Evolutionary conservation across 2,329 filamentous ascomycete species (phyloP), one percentile per base, ranked within the genome.

Genomic region (Fusarium caatingaense): DNA sequence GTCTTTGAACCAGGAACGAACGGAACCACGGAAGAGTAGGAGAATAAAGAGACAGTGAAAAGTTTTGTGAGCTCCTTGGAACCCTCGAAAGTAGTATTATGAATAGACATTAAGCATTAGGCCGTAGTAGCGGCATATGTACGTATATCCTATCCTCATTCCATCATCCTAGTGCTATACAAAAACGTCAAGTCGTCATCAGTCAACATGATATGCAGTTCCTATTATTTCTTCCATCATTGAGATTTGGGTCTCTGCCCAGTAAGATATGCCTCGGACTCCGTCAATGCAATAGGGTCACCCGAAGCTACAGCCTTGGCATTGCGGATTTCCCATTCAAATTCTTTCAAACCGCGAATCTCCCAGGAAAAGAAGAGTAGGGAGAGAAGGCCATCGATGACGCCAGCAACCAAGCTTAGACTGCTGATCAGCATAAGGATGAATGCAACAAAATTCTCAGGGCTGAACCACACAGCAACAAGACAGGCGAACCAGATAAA

Each of bases 261-360:
- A 23, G 64, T 65, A 9, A 54, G 55, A 25, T 64, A 64, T 16
- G 32, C 42, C n/a, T 71, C 66, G 6, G 59, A 53, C 13, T 76
- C 73, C 25, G 56, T 64, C 34, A 74, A 51, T 20, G 73, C 68
- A 27, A 64, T 63, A 16, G 72, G 51, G 50, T 76, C 72, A 23
- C 79, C 80, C 6, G 74, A 77, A 23, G 81, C 80, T 7, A 80
- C 75, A 0, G 82, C 80, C 68, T 82, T 89, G 15, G 91, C 91
- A 77, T 92, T 94, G 53, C 83, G 83, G 27, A 98, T 90, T 80
- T 99, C 96, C 92, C 93, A 98, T 78, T 96, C 89, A 81, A 98
- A 98, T 82, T 99, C 96, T 74, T 89, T 91, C 57, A 99, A 82
- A 6, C 92, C 91, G 62, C 93, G 87, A 63, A 98, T 81, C 82